Base-by-base conservation (phyloP, 257 asterid species). In the Solanum tarijense region DNA sequence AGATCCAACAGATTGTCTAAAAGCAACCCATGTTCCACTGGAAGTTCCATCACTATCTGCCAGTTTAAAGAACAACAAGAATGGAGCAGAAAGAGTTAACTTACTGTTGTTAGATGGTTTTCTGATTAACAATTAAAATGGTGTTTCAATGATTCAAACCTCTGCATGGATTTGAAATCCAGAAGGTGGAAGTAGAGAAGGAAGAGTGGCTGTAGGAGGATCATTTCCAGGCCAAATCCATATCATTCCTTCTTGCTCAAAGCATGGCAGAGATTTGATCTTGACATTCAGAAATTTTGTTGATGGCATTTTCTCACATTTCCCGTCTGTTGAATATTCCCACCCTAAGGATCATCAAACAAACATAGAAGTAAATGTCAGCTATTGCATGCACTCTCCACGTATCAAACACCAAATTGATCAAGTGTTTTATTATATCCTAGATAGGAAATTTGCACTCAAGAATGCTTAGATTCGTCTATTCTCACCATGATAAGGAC, bases 211-310 rank as follows among this genome's bases (percentile, higher is more conserved):
- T 9, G 96, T 84, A 25, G 99, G 99, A 85, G 99, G 97, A 90
- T 93, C 96, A 86, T 89, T 91, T 72, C 99, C 99, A 6, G 99
- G 99, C 98, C 99, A 96, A 86, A 96, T 94, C 99, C 98, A 96
- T 87, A 96, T 93, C 95, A 96, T 90, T 6, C 98, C 99, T 36
- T 95, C 99, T 90, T 94, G 95, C 91, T 96, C 99, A 88, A 93
- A 94, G 93, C 99, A 96, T 21, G 98, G 99, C 88, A 96, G 87
- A 39, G 99, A 91, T 87, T 84, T 94, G 87, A 96, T 93, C 92
- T 93, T 96, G 72, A 94, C 95, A 36, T 94, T 93, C 29, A 91
- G 91, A 46, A 91, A 58, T 91, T 90, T 95, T 46, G 99, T 96
- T 29, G 99, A 96, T 35, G 99, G 99, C 99, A 96, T 96, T 89